These are phyloP conservation scores for Fusarium sp. DNA, from an alignment of 2,329 filamentous ascomycete species.

Conservation along the genomic window DNA sequence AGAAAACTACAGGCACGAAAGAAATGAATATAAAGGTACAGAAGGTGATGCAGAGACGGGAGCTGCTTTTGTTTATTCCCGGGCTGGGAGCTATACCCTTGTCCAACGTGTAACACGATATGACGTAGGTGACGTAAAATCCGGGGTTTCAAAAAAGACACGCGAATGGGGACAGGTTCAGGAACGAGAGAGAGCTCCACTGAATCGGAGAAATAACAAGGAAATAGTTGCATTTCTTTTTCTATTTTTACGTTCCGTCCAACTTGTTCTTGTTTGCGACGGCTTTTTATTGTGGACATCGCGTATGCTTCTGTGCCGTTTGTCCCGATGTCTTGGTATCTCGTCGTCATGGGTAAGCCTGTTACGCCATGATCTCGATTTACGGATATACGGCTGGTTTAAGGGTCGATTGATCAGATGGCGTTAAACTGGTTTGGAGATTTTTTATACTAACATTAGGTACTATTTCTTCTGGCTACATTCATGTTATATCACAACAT, in stretches of 20 bases:
- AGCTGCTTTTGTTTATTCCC: conserved; percentile 21
- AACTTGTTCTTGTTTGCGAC: not conserved
- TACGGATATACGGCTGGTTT: not conserved
- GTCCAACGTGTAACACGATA: not conserved
- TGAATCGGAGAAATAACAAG: conserved; percentile 23
- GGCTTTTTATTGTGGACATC: not conserved
- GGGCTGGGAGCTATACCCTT: conserved; percentile 1
- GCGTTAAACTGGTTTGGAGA: not conserved
- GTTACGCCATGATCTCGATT: conserved; percentile 11
- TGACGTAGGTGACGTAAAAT: conserved; percentile 34
- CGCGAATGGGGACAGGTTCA: conserved; percentile 30
- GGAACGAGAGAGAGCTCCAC: conserved; percentile 15
- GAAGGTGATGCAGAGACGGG: not conserved
- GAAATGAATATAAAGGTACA: not conserved
- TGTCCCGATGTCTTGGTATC: conserved; percentile 9
- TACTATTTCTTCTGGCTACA: not conserved
- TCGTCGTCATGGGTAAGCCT: conserved; percentile 17
- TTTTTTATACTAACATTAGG: not conserved
- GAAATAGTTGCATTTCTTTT: conserved; percentile 6
- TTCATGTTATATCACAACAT: not conserved
- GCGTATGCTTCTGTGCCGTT: conserved; percentile 4
- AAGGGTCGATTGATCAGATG: not conserved
- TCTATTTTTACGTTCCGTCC: conserved; percentile 4
- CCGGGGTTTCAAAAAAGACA: conserved; percentile 13
- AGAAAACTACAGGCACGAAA: too few relatives aligned